phyloP scores from a whole-genome alignment of 2,329 filamentous ascomycete species.

The Xylariaceae sp. region DNA sequence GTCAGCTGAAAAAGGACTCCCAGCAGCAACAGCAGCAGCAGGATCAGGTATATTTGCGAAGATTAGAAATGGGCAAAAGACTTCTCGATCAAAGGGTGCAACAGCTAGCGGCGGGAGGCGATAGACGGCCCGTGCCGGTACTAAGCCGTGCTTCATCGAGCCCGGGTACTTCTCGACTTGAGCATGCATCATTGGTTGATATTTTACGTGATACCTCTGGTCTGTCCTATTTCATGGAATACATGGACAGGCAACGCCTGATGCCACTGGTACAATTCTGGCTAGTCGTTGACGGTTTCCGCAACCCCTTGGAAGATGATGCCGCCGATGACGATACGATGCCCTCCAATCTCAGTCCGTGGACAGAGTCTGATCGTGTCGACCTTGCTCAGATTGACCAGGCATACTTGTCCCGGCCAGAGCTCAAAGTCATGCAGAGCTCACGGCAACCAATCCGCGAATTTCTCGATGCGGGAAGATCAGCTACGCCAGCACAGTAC shows the following conservation, averaged over 20 bases:
- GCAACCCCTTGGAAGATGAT: slow-evolving; percentile 83
- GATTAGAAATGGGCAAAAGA: slow-evolving; percentile 85
- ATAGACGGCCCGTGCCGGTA: slow-evolving; percentile 36
- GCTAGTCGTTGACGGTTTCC: slow-evolving; percentile 94
- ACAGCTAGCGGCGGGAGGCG: slow-evolving; percentile 66
- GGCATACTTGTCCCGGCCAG: slow-evolving; percentile 75
- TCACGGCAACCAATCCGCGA: slow-evolving; percentile 65
- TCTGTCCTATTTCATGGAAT: slow-evolving; percentile 98
- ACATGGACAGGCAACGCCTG: slow-evolving; percentile 85
- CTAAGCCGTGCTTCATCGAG: slow-evolving; percentile 28
- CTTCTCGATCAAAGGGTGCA: slow-evolving; percentile 86
- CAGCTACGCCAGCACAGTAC: slow-evolving; percentile 76
- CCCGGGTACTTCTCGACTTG: slow-evolving; percentile 55
- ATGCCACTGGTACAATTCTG: slow-evolving; percentile 96
- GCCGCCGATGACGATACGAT: slow-evolving; percentile 64
- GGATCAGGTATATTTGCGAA: slow-evolving; percentile 79
- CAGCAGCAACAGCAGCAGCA: slow-evolving; percentile 71
- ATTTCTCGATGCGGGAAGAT: slow-evolving; percentile 73
- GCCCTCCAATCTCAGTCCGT: slow-evolving; percentile 58
- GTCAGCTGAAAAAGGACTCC: slow-evolving; percentile 82
- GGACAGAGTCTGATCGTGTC: slow-evolving; percentile 77
- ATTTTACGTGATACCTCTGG: slow-evolving; percentile 86
- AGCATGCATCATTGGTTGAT: slow-evolving; percentile 73
- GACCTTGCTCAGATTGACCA: slow-evolving; percentile 91
- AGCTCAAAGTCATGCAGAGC: slow-evolving; percentile 69